Evolutionary conservation across 78 protist genomes (phyloP), one percentile per base, ranked within the genome.

Genomic region (Dictyostelium capitatum): DNA sequence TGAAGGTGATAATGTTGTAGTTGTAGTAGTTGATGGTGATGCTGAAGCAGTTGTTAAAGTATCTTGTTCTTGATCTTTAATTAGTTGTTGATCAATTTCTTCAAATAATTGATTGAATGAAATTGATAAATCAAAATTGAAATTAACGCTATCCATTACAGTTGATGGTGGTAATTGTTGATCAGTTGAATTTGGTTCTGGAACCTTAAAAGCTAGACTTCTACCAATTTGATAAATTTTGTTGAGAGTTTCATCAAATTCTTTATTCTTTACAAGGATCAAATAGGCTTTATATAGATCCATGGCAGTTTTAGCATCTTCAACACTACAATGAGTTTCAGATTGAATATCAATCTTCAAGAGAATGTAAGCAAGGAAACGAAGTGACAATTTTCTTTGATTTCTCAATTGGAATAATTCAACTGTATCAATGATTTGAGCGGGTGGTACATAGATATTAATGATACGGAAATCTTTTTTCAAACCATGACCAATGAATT

Each of bases 401-500:
- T 96, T 83, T 25, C 28, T 28, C 53, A 95, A 53, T 79, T 92
- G 95, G 94, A 69, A 97, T 19, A 98, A 53, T 53, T 98, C 97
- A 5, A 97, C 97, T 0, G 99, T 98, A 59, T 98, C 99, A 17
- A 98, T 84, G 80, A 97, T 89, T n/a, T 96, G 97, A 15, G 92
- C 94, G 2, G 89, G 95, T 57, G 98, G 98, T 5, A 97, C 97
- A 32, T 20, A 59, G n/a, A 97, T 69, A 69, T 94, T 96, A 77
- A 97, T 90, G 82, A 97, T 95, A 19, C 98, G 80, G 78, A 98
- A 97, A 74, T 97, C 99, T 48, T 96, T 84, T 23, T 81, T 57
- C 9, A 98, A 78, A 14, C 98, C 98, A 59, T 98, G 99, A 30
- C 99, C 99, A 6, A 98, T 96, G 64, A 98, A 97, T 11, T 43